Base-by-base conservation (phyloP, 1,139 yeast species). In the Tardiomyces blankii region DNA sequence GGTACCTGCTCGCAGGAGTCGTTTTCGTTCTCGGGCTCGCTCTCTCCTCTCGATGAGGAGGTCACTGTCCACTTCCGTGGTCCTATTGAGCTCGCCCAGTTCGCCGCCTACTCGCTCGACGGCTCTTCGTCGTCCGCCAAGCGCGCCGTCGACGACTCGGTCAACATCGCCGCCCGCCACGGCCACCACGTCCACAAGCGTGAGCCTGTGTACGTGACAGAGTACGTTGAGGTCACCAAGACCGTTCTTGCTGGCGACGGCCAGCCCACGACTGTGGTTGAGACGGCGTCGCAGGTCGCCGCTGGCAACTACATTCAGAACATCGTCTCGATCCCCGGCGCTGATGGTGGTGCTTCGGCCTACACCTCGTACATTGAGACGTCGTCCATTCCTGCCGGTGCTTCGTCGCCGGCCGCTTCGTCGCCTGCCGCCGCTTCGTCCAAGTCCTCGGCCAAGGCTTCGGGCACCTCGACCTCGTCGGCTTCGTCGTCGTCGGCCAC, bases 1-100 rank as follows among this genome's bases (percentile, higher is more conserved):
- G 64, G 83, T 1, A 53, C 70, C 40, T 79, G 94, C 64, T 62
- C 78, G 16, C 73, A 75, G 46, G 58, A 67, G 18, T 57, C 76
- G 14, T 67, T 67, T 18, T 52, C 75, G 9, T 84, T 87, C 67
- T 74, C 83, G 14, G 97, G 97, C 43, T 51, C 78, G 25, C 70
- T 86, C 60, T 70, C 95, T 43, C 97, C 97, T 32, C 69, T 89
- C 50, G 79, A 87, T 66, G 95, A 87, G 67, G 96, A 87, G 64
- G 70, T 89, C 45, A 81, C 95, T 16, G 85, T 91, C 48, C 97
- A 89, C 66, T 86, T 89, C 73, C 80, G 97, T 68, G 98, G 97
- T 48, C 98, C 97, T 32, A 65, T 91, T 54, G 72, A 76, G 49
- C 75, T 89, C 61, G 68, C 73, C 58, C 84, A 85, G 66, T 87